Evolutionary conservation across 768 basidiomycete species (phyloP).

Genomic region (Phylloporus sp.): DNA sequence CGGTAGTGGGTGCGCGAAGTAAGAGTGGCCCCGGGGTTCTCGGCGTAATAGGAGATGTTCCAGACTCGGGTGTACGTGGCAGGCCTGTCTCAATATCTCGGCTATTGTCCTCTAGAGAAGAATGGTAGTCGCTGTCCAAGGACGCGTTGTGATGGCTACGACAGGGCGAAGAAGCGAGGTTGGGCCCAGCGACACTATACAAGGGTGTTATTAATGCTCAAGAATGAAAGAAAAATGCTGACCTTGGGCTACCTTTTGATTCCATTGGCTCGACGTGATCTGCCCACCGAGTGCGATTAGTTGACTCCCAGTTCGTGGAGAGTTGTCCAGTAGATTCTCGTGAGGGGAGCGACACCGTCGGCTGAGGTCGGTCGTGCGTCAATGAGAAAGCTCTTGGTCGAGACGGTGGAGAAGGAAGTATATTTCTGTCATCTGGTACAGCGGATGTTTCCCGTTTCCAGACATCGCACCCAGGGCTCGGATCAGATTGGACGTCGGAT

Average conservation of each 20-base stretch:
- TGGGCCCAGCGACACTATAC: slow-evolving; percentile 11
- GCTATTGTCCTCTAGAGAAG: slow-evolving; percentile 19
- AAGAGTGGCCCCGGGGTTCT: slow-evolving; percentile 45
- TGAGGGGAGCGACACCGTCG: slow-evolving; percentile 16
- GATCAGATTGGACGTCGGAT: not conserved
- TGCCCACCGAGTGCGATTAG: slow-evolving; percentile 19
- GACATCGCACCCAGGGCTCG: not conserved
- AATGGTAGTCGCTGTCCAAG: slow-evolving; percentile 15
- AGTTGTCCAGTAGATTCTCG: slow-evolving; percentile 27
- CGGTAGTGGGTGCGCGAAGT: slow-evolving; percentile 45
- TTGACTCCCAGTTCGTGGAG: slow-evolving; percentile 25
- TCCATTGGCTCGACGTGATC: slow-evolving; percentile 12
- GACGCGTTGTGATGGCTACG: slow-evolving; percentile 11
- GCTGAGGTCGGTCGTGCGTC: slow-evolving; percentile 23
- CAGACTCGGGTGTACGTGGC: slow-evolving; percentile 42
- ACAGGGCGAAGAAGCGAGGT: slow-evolving; percentile 11
- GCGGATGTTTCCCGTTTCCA: slow-evolving; percentile 13
- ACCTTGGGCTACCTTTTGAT: slow-evolving; percentile 14
- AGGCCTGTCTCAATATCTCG: slow-evolving; percentile 37
- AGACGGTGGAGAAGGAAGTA: slow-evolving; percentile 7
- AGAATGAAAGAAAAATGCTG: not conserved
- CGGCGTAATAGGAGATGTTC: slow-evolving; percentile 46
- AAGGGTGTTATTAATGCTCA: slow-evolving; percentile 3
- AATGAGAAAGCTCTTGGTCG: slow-evolving; percentile 30
- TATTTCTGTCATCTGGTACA: slow-evolving; percentile 1